A percentile compares a stretch with the other conserved stretches of the same genome.
phyloP scores from a whole-genome alignment of 75 land plant species.

The Adiantum capillusveneris region DNA sequence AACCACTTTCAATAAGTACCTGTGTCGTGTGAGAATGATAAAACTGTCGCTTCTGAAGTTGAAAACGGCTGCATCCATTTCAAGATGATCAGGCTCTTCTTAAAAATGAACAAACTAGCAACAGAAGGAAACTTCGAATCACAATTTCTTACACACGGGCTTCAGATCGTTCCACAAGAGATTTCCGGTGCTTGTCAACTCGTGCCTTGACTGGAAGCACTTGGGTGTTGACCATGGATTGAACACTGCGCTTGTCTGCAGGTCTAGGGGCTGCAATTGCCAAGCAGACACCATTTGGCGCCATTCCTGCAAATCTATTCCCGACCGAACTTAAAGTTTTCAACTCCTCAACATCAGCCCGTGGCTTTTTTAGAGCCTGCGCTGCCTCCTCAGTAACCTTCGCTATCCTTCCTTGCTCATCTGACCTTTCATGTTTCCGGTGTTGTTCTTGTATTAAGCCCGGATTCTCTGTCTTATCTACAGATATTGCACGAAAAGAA shows the following conservation, averaged over 20 bases:
- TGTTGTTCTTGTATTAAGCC: too few relatives aligned
- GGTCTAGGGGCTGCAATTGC: conserved; percentile 28
- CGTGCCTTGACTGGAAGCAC: conserved; percentile 35
- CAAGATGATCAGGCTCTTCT: conserved; percentile 2
- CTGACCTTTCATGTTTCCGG: neutral
- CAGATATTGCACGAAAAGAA: too few relatives aligned
- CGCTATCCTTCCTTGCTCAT: neutral
- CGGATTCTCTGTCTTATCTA: too few relatives aligned
- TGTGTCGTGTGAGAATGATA: conserved; percentile 94
- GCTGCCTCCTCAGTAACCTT: neutral
- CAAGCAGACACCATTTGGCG: conserved; percentile 20
- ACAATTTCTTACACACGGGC: conserved; percentile 39
- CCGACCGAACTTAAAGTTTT: conserved; percentile 7
- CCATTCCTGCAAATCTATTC: conserved; percentile 16
- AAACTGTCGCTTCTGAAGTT: conserved; percentile 67
- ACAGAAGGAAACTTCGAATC: conserved; percentile 4
- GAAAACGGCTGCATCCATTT: conserved; percentile 42
- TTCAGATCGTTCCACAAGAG: conserved; percentile 65
- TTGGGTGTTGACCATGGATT: conserved; percentile 22
- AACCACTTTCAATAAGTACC: conserved; percentile 29
- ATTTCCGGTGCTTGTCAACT: conserved; percentile 58
- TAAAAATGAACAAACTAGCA: neutral
- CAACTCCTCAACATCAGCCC: neutral
- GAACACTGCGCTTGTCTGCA: conserved; percentile 28
- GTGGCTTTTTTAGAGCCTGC: neutral